A percentile compares a stretch with the other conserved stretches of the same genome.
These are phyloP conservation scores for Pseudogymnoascus sp. DNA, from an alignment of 2,329 filamentous ascomycete genomes.

Conservation along the genomic window DNA sequence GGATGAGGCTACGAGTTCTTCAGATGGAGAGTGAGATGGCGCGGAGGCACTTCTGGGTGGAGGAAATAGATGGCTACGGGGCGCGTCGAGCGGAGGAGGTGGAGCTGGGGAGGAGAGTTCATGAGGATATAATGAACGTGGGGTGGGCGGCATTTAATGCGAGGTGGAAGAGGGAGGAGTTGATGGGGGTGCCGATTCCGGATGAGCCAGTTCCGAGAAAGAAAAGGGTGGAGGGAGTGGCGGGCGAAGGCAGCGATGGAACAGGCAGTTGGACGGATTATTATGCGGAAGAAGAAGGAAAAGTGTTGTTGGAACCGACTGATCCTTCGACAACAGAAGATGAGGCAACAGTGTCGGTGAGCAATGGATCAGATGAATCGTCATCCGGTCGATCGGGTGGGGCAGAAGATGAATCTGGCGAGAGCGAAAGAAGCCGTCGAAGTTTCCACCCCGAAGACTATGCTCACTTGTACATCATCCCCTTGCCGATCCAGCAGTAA, in stretches of 20 bases:
- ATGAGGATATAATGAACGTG: not conserved
- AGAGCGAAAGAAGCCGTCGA: not conserved
- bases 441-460: not conserved
- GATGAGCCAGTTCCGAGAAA: not conserved
- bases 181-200: not conserved
- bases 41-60: not conserved
- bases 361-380: too few relatives aligned
- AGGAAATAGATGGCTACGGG: not conserved
- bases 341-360: too few relatives aligned
- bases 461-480: not conserved
- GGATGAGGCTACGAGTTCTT: not conserved
- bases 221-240: not conserved
- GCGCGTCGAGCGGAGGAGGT: not conserved
- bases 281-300: too few relatives aligned
- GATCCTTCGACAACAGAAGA: too few relatives aligned
- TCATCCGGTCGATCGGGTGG: too few relatives aligned
- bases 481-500: too few relatives aligned
- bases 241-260: too few relatives aligned
- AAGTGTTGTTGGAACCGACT: too few relatives aligned
- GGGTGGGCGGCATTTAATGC: not conserved
- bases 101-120: not conserved
- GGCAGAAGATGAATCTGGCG: not conserved
- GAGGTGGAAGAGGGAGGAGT: not conserved
- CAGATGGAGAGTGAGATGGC: not conserved
- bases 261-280: too few relatives aligned